phyloP scores from a whole-genome alignment of 495 filamentous ascomycete genomes.

The Pyronema domesticum region DNA sequence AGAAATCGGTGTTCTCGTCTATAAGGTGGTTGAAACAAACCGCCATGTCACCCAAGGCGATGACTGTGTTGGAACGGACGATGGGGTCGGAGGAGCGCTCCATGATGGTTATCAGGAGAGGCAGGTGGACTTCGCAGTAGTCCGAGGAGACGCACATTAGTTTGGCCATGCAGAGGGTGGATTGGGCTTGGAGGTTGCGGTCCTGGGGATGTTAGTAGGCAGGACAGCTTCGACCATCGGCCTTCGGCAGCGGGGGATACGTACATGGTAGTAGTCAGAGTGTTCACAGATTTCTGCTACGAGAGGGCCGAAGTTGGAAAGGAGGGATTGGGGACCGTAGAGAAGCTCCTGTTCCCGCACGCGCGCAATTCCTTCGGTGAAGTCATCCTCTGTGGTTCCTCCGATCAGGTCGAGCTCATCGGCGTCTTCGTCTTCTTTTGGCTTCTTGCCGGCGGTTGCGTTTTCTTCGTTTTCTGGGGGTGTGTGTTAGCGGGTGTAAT shows the following conservation, averaged over 20 bases:
- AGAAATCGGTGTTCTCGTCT: conserved; percentile 96
- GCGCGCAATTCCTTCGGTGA: conserved; percentile 85
- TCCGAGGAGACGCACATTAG: conserved; percentile 86
- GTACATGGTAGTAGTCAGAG: neutral
- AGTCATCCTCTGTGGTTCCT: conserved; percentile 95
- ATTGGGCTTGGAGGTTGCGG: conserved; percentile 72
- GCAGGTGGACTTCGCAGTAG: conserved; percentile 86
- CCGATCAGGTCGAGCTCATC: conserved; percentile 94
- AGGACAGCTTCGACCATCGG: neutral
- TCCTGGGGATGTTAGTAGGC: conserved; percentile 28
- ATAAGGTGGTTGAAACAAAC: conserved; percentile 99
- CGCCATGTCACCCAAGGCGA: conserved; percentile 91
- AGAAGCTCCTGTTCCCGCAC: conserved; percentile 83
- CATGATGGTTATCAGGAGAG: conserved; percentile 92
- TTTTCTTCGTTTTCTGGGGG: conserved; percentile 33
- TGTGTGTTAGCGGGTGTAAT: neutral
- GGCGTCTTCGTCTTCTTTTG: conserved; percentile 40
- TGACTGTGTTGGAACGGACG: conserved; percentile 85
- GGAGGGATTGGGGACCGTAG: conserved; percentile 66
- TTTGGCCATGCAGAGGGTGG: conserved; percentile 92
- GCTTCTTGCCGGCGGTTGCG: conserved; percentile 31
- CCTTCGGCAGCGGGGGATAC: no score
- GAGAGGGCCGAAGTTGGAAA: conserved; percentile 76
- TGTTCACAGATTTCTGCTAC: conserved; percentile 80
- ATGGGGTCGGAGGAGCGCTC: conserved; percentile 80